Evolutionary conservation across 306 rosid species (phyloP).

Genomic region (Lotus japonicus): DNA sequence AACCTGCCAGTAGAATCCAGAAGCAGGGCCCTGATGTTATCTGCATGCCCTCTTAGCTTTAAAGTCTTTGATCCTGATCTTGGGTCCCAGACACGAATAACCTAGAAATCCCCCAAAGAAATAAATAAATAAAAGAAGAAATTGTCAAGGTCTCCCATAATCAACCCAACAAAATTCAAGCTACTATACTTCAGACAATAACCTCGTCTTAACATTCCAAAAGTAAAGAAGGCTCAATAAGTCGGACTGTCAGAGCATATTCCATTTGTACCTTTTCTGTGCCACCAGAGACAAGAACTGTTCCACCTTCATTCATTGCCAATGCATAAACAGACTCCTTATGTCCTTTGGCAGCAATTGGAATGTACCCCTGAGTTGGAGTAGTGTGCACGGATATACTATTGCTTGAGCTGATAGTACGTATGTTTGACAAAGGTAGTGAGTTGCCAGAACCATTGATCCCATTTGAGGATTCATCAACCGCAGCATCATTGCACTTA

Average conservation of each 20-base stretch:
- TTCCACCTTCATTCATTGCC: constrained; percentile 86
- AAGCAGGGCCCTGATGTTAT: constrained; percentile 89
- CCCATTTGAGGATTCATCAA: constrained; percentile 72
- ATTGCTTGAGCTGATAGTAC: constrained; percentile 78
- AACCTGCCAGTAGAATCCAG: constrained; percentile 96
- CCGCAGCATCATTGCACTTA: constrained; percentile 63
- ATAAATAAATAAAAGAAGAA: constrained; percentile 7
- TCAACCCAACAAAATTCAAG: not conserved
- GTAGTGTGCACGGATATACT: constrained; percentile 53
- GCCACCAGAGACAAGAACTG: constrained; percentile 95
- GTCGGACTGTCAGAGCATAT: not conserved
- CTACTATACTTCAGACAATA: not conserved
- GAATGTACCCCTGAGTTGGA: constrained; percentile 84
- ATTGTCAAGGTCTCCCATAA: not conserved
- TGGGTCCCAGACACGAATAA: constrained; percentile 97
- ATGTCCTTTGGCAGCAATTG: constrained; percentile 91
- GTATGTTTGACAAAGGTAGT: constrained; percentile 67
- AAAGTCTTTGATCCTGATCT: constrained; percentile 92
- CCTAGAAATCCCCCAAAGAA: constrained; percentile 37
- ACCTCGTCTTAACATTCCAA: not conserved
- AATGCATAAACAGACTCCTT: constrained; percentile 99
- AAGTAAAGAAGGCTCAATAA: constrained; percentile 9
- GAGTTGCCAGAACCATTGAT: constrained; percentile 67
- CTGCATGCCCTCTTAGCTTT: constrained; percentile 93
- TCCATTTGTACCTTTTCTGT: constrained; percentile 79